Evolutionary conservation across 164 flowering plant species (phyloP), one percentile per base, ranked within the genome.

Genomic region (Brasenia schreberi): DNA sequence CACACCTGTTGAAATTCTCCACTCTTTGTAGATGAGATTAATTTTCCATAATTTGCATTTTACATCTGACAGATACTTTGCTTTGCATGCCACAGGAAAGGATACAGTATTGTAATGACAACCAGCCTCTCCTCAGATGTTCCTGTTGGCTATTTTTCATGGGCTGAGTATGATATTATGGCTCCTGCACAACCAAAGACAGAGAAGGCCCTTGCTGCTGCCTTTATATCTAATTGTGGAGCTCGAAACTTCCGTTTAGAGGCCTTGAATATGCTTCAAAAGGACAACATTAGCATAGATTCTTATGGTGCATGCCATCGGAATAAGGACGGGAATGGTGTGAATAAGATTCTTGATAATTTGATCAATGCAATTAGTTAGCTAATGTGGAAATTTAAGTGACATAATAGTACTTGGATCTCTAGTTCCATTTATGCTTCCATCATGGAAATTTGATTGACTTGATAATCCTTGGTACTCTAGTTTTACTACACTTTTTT

Each of bases 81-180:
- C 61, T 49, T 66, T 45, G 43, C 70, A 65, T 73, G 66, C 72
- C 43, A 67, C 71, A 94, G 97, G 85, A 87, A 71, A 75, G 96
- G 99, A 18, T 87, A 75, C 76, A 68, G 70, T 44, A 70, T 94
- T 69, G 76, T 91, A 18, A 94, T 92, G 99, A 94, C 99, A 27
- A 92, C 97, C 10, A 91, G 97, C 78, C 99, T 94, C 63, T 91
- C 99, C 43, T 94, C 99, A 2, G 99, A 94, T 89, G 99, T 94
- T 76, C 99, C 99, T 61, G 99, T 92, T 75, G 99, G 99, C 62
- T 94, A 94, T 70, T 94, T 94, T 73, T 94, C 99, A 27, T 94
- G 99, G 99, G 92, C 90, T 62, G 99, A 94, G 74, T 94, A 94
- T 80, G 87, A 94, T 71, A 87, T 94, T 39, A 91, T 94, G 99